Percentiles rank a stretch among this genome's conserved stretches.
These are phyloP conservation scores for Cladobotryum protrusum DNA, from an alignment of 2,329 filamentous ascomycete species.

Conservation along the genomic window DNA sequence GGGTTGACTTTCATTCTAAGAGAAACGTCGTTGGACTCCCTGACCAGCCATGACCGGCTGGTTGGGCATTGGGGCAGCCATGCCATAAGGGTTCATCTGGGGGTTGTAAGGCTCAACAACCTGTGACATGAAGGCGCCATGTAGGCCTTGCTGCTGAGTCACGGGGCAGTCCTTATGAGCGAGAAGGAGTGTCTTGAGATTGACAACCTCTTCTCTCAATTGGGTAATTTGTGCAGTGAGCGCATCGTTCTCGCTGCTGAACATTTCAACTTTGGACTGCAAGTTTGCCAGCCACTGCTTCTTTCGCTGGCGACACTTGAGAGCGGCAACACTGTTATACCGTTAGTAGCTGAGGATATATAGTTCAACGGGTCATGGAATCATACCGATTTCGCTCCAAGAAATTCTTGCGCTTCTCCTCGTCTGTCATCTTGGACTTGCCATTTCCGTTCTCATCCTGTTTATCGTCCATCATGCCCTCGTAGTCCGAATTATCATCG, in stretches of 20 bases:
- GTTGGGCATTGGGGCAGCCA: slow-evolving; percentile 45
- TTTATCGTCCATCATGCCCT: slow-evolving; percentile 47
- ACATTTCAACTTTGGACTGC: slow-evolving; percentile 90
- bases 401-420: slow-evolving; percentile 98
- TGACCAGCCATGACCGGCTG: slow-evolving; percentile 53
- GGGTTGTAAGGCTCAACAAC: slow-evolving; percentile 48
- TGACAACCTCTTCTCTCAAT: slow-evolving; percentile 87
- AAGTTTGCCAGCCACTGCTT: slow-evolving; percentile 98
- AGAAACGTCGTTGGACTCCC: slow-evolving; percentile 50
- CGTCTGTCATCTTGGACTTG: slow-evolving; percentile 87
- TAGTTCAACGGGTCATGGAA: too few species aligned
- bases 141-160: slow-evolving; percentile 71
- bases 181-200: slow-evolving; percentile 83
- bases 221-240: slow-evolving; percentile 77
- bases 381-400: slow-evolving; percentile 88
- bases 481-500: slow-evolving; percentile 43
- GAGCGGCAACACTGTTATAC: slow-evolving; percentile 69
- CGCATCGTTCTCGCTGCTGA: slow-evolving; percentile 83
- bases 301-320: slow-evolving; percentile 96
- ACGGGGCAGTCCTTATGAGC: slow-evolving; percentile 96
- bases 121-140: slow-evolving; percentile 50
- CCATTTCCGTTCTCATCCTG: slow-evolving; percentile 49
- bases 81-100: slow-evolving; percentile 55
- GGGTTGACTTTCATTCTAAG: slow-evolving; percentile 33
- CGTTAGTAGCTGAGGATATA: slow-evolving; percentile 7